These are phyloP conservation scores for Fusarium multiceps DNA, from an alignment of 2,329 filamentous ascomycete species.

Conservation along the genomic window DNA sequence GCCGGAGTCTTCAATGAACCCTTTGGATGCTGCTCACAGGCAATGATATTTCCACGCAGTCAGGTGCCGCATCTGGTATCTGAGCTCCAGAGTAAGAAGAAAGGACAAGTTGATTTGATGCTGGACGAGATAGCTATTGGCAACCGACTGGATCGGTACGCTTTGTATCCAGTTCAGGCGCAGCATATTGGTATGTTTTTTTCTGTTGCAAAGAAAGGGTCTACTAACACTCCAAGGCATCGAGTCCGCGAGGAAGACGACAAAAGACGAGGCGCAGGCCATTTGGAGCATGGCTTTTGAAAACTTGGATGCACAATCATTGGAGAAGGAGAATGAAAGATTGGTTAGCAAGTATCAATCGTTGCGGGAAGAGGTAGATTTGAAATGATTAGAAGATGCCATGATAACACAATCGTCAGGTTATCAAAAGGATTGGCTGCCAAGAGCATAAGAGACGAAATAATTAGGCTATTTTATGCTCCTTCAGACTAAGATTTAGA, in stretches of 20 bases:
- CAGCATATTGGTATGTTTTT: slow-evolving; percentile 17
- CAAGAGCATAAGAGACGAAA: not conserved
- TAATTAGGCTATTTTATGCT: not conserved
- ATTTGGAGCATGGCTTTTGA: slow-evolving; percentile 31
- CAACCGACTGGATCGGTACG: slow-evolving; percentile 11
- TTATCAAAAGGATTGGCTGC: not conserved
- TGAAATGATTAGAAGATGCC: not conserved
- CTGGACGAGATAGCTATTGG: slow-evolving; percentile 6
- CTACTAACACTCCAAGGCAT: not conserved
- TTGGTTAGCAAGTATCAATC: not conserved
- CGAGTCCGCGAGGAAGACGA: slow-evolving; percentile 15
- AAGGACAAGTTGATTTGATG: slow-evolving; percentile 25
- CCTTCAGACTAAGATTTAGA: not conserved
- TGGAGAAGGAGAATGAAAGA: slow-evolving; percentile 1
- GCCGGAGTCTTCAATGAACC: slow-evolving; percentile 21
- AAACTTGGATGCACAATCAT: not conserved
- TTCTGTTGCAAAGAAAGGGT: rapidly evolving
- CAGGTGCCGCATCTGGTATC: slow-evolving; percentile 4
- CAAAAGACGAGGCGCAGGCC: slow-evolving; percentile 14
- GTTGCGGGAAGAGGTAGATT: not conserved
- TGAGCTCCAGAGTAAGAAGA: not conserved
- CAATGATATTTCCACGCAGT: slow-evolving; percentile 13
- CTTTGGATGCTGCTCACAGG: slow-evolving; percentile 26
- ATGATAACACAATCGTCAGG: not conserved
- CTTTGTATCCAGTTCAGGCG: slow-evolving; percentile 21